Conservation (phyloP, 2,329 filamentous ascomycete genomes). For the Tolypocladium amazonense region DNA sequence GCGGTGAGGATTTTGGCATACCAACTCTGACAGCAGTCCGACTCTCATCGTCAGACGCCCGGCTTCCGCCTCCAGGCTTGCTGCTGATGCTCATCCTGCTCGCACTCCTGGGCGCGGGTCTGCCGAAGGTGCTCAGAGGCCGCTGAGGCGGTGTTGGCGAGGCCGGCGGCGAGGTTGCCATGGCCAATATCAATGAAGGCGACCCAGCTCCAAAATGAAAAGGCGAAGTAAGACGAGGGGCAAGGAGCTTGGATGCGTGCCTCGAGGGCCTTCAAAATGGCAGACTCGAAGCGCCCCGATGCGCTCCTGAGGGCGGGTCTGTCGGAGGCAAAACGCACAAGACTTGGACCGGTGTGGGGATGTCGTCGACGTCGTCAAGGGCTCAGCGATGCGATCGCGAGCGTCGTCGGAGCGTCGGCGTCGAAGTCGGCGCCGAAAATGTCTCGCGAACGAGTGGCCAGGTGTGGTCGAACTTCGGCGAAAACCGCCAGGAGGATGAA, state of each 20-base stretch:
- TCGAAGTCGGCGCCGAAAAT: background rate
- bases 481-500: background rate
- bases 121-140: constrained; percentile 73
- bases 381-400: background rate
- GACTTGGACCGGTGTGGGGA: background rate
- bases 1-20: constrained; percentile 34
- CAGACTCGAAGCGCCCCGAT: background rate
- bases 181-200: constrained; percentile 22
- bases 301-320: background rate
- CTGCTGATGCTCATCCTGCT: constrained; percentile 80
- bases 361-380: background rate
- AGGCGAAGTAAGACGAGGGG: background rate
- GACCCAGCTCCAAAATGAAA: background rate
- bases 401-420: background rate
- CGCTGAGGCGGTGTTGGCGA: constrained; percentile 55
- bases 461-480: background rate
- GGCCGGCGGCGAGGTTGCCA: constrained; percentile 60
- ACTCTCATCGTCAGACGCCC: constrained; percentile 79
- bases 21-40: constrained; percentile 94
- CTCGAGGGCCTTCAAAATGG: background rate
- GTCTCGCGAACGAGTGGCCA: background rate
- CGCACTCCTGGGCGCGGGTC: constrained; percentile 60
- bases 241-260: background rate
- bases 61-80: constrained; percentile 65
- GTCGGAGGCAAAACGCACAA: background rate